Conservation (phyloP, 345 rosid genomes). For the Toxicodendron radicans region DNA sequence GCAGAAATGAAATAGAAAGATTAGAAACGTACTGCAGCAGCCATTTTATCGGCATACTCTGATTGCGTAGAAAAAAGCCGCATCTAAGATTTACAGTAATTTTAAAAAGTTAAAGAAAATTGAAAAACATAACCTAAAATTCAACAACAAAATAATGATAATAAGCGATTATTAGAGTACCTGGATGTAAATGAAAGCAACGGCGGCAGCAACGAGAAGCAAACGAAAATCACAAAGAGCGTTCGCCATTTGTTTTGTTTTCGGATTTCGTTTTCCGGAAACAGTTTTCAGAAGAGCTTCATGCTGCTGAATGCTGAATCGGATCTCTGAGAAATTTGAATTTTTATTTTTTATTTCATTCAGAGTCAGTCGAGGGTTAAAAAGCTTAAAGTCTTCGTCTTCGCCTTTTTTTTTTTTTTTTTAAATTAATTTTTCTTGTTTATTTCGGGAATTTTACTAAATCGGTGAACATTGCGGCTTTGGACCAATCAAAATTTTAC, state of each 20-base stretch:
- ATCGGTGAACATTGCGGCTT: neutral
- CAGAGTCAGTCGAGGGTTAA: too few relatives aligned
- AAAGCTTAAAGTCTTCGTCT: neutral
- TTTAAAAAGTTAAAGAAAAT: neutral
- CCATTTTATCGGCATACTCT: conserved; percentile 76
- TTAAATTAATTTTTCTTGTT: neutral
- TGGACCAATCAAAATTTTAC: neutral
- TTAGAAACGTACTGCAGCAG: conserved; percentile 56
- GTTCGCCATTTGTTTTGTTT: conserved; percentile 42
- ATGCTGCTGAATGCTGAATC: neutral
- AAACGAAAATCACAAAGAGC: conserved; percentile 64
- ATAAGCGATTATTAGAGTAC: conserved; percentile 28
- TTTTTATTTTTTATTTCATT: neutral
- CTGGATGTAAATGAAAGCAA: conserved; percentile 82
- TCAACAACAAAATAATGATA: neutral
- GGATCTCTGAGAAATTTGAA: conserved; percentile 2
- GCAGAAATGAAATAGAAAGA: neutral
- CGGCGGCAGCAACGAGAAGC: conserved; percentile 76
- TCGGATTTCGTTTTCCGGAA: neutral
- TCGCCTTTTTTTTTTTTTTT: neutral
- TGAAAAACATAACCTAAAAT: neutral
- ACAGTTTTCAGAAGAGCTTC: neutral
- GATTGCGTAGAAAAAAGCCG: conserved; percentile 81
- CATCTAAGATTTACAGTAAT: conserved; percentile 41
- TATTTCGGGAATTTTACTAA: neutral